These are phyloP conservation scores for Saraca asoca DNA, from an alignment of 331 rosid genomes.

Conservation along the genomic window DNA sequence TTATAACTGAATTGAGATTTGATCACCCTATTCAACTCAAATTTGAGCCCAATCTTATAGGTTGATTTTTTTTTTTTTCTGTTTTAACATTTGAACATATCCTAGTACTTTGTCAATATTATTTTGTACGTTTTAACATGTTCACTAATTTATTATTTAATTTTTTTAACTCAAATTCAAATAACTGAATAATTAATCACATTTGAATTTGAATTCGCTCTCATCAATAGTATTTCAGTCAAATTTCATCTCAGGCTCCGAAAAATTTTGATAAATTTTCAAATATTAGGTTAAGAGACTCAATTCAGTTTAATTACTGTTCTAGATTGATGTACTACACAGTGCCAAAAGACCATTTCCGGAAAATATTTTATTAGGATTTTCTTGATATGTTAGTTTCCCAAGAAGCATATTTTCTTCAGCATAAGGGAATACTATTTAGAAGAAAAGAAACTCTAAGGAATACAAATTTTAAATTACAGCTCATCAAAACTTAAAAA, in stretches of 20 bases:
- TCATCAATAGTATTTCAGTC: background rate
- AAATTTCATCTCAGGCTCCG: background rate
- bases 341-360: slow-evolving; percentile 1
- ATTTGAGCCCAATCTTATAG: background rate
- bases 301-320: background rate
- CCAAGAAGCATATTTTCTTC: background rate
- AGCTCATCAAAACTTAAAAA: slow-evolving; percentile 18
- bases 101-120: background rate
- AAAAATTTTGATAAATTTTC: background rate
- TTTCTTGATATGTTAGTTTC: slow-evolving; percentile 9
- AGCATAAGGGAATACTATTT: slow-evolving; percentile 11
- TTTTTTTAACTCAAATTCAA: background rate
- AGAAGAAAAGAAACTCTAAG: slow-evolving; percentile 11
- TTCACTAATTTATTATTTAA: background rate
- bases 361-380: background rate
- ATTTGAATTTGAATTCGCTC: background rate
- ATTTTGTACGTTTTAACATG: background rate
- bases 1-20: background rate
- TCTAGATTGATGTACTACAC: background rate
- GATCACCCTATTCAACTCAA: background rate
- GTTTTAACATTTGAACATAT: too few species aligned
- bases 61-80: too few species aligned
- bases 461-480: slow-evolving; percentile 16
- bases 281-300: background rate
- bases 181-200: background rate